Evolutionary conservation across 495 filamentous ascomycete species (phyloP).

Genomic region (Ascodesmis nigricans): DNA sequence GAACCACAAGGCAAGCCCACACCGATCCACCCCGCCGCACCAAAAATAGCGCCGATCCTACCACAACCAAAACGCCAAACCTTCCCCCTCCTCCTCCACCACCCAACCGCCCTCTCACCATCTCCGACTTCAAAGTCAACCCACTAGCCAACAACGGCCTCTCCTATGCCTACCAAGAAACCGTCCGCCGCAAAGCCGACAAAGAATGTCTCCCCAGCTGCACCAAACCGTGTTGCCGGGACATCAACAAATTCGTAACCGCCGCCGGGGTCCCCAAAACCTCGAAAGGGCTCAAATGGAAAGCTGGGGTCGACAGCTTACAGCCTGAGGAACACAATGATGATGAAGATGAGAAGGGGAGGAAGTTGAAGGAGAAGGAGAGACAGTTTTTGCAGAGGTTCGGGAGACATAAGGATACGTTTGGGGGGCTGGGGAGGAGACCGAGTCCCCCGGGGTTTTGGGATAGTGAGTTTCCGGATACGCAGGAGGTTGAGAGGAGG

Average conservation of each 20-base stretch:
- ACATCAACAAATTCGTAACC: conserved; percentile 14
- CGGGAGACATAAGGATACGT: conserved; percentile 57
- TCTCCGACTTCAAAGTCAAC: conserved; percentile 63
- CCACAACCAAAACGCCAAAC: neutral
- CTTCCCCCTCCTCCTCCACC: neutral
- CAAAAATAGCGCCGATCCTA: neutral
- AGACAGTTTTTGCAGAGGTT: conserved; percentile 42
- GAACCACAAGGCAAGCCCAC: neutral
- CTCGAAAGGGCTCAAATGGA: conserved; percentile 16
- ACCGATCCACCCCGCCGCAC: neutral
- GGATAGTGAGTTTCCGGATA: conserved; percentile 67
- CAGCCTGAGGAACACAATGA: conserved; percentile 27
- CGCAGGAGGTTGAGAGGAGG: conserved; percentile 49
- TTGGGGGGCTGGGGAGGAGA: conserved; percentile 40
- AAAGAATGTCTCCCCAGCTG: conserved; percentile 66
- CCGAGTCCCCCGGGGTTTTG: conserved; percentile 70
- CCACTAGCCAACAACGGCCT: conserved; percentile 47
- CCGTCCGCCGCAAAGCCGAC: conserved; percentile 48
- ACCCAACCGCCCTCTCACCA: neutral
- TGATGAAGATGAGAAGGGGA: conserved; percentile 26
- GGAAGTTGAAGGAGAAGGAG: conserved; percentile 35
- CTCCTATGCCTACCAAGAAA: conserved; percentile 50
- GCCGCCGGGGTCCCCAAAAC: conserved; percentile 13
- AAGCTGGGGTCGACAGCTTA: conserved; percentile 5
- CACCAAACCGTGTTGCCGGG: conserved; percentile 30